Conservation (phyloP, 192 early-diverging fungal genomes). For the Rhizoclosmatium sp. region DNA sequence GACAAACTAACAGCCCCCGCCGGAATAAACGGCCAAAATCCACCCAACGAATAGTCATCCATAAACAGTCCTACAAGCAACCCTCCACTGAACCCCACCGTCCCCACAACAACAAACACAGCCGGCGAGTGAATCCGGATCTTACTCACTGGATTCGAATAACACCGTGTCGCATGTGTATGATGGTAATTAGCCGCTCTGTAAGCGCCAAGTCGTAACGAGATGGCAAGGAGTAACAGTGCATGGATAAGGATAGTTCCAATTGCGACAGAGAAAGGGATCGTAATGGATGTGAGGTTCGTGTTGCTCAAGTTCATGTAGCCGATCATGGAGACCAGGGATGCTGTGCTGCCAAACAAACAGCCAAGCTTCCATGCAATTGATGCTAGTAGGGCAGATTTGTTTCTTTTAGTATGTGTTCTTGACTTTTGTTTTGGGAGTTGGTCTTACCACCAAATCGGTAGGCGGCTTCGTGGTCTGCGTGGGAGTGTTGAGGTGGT, state of each 20-base stretch:
- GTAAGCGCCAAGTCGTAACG: constrained; percentile 19
- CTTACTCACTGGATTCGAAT: constrained; percentile 11
- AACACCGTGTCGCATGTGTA: background rate
- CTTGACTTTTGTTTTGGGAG: background rate
- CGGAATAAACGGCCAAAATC: constrained; percentile 23
- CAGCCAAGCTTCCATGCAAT: constrained; percentile 27
- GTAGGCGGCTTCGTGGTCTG: constrained; percentile 8
- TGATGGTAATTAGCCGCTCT: constrained; percentile 6
- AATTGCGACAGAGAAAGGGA: constrained; percentile 20
- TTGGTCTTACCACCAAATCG: constrained; percentile 4
- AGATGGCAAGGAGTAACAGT: constrained; percentile 13
- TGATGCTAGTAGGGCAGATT: background rate
- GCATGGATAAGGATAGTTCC: constrained; percentile 15
- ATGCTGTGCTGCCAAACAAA: background rate
- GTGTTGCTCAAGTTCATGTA: constrained; percentile 4
- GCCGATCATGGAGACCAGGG: constrained; percentile 17
- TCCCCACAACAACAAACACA: constrained; percentile 9
- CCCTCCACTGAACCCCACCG: constrained; percentile 14
- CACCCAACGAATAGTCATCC: constrained; percentile 9
- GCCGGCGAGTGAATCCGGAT: constrained; percentile 10
- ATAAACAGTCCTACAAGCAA: constrained; percentile 5
- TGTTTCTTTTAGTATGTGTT: background rate
- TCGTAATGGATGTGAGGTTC: background rate
- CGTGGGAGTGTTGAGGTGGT: constrained; percentile 8
- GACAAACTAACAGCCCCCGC: background rate